phyloP scores from a whole-genome alignment of 2,329 filamentous ascomycete species.

The Fusarium goolgardi region DNA sequence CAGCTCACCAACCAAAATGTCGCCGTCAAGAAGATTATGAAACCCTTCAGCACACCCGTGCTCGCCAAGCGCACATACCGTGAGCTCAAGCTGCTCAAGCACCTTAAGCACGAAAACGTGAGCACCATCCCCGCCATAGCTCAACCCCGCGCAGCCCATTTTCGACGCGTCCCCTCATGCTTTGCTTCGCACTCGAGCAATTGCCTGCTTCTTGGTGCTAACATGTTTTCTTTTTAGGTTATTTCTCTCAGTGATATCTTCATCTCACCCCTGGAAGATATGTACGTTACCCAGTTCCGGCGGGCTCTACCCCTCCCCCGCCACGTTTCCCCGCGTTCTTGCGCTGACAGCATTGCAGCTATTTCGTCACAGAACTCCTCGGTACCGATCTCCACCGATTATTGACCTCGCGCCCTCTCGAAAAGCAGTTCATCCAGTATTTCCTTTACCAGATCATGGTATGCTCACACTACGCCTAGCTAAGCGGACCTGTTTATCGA shows the following conservation, averaged over 20 bases:
- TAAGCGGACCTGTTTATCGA: background rate
- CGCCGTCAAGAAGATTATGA: conserved; percentile 99
- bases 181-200: conserved; percentile 12
- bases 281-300: conserved; percentile 68
- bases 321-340: conserved; percentile 16
- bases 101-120: conserved; percentile 96
- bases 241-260: conserved; percentile 99
- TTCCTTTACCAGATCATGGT: conserved; percentile 99
- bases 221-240: conserved; percentile 66
- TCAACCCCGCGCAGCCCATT: background rate
- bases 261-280: conserved; percentile 98
- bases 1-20: conserved; percentile 97
- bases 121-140: conserved; percentile 33
- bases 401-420: conserved; percentile 91
- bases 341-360: conserved; percentile 64
- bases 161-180: conserved; percentile 20
- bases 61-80: conserved; percentile 97
- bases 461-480: conserved; percentile 51
- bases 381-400: conserved; percentile 96
- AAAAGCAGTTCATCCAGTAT: conserved; percentile 99
- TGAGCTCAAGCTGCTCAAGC: conserved; percentile 96
- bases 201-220: conserved; percentile 30
- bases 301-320: conserved; percentile 18
- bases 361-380: conserved; percentile 97
- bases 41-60: conserved; percentile 99